Evolutionary conservation across 176 grass and related monocot genomes (phyloP).

Genomic region (Zea mays): Zm-B73-REFERENCE-NAM-5.0 NC_050097.1:11412501-11413000

Average conservation of each 20-base stretch:
- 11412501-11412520: background rate
- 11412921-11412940: background rate
- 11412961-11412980: background rate
- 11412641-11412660: background rate
- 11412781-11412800: slow-evolving; percentile 88
- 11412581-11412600: background rate
- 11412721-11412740: background rate
- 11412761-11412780: slow-evolving; percentile 81
- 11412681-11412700: background rate
- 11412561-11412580: background rate
- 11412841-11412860: slow-evolving; percentile 76
- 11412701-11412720: background rate
- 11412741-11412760: background rate
- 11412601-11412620: background rate
- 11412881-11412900: slow-evolving; percentile 94
- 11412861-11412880: slow-evolving; percentile 98
- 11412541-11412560: background rate
- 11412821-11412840: slow-evolving; percentile 86
- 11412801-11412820: slow-evolving; percentile 87
- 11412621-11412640: background rate
- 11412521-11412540: background rate
- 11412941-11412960: background rate
- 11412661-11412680: background rate
- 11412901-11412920: slow-evolving; percentile 68
- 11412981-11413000: background rate